Evolutionary conservation across 805 yeast species (phyloP), one percentile per base, ranked within the genome.

Genomic region (Starmera pachycereana): DNA sequence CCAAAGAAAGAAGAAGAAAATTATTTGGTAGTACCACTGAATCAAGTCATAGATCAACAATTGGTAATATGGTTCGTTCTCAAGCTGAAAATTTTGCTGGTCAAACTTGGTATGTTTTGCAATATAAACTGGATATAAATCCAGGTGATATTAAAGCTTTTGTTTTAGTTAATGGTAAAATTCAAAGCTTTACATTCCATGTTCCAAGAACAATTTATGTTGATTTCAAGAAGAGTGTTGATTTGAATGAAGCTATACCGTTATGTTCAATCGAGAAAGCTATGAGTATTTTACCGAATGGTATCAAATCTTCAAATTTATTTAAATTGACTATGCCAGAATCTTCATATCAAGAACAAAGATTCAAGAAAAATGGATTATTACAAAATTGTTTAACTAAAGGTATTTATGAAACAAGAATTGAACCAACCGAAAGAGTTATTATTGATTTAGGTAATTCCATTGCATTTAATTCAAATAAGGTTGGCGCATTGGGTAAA

Each of bases 71-170:
- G 67, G 66, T 88, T 34, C 72, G 83, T 38, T 72, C 74, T 38
- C 92, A 84, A 51, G 95, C 95, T 0, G 95, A 82, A 53, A 72
- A 69, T 33, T 78, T 81, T 51, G 82, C 86, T 9, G 80, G 80
- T 8, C 69, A 85, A 1, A 73, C 78, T 29, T 92, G 99, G 99
- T 87, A 88, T 45, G 69, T 92, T 31, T 58, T 92, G 30, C 88
- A 87, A 49, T 78, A 85, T 51, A 73, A 73, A 44, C 51, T 60
- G 9, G 78, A 79, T 33, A 66, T 68, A 1, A 58, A 50, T 33
- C 81, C 86, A 0, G 97, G 97, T n/a, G 81, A 75, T 38, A 65
- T 90, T 28, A 79, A 76, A 42, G 96, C 84, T 0, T 74, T 68
- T 53, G 87, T 80, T 1, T 54, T 72, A 45, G 76, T 88, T 32